Evolutionary conservation across 2,329 filamentous ascomycete genomes (phyloP).

Genomic region (Dothistroma pini): DNA sequence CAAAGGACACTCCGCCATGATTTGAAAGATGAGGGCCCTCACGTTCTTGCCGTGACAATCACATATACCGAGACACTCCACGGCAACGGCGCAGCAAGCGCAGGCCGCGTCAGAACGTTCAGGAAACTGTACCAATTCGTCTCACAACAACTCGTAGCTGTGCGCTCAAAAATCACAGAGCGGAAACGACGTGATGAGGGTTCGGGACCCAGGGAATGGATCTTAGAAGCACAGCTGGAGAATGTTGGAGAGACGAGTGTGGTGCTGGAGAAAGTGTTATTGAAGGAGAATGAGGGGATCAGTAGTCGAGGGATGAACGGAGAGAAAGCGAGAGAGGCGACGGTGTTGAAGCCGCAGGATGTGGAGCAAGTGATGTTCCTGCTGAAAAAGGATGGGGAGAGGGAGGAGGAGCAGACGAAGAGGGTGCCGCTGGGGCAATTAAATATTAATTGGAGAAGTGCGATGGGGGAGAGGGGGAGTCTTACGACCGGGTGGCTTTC

Average conservation of each 20-base stretch:
- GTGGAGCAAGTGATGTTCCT: constrained; percentile 63
- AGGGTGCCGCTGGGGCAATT: constrained; percentile 72
- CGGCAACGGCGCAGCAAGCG: constrained; percentile 45
- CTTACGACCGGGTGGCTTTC: constrained; percentile 74
- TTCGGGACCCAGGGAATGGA: constrained; percentile 52
- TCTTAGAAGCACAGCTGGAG: constrained; percentile 90
- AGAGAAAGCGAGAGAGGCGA: constrained; percentile 27
- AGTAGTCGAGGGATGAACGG: constrained; percentile 33
- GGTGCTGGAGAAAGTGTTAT: constrained; percentile 60
- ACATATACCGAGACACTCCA: constrained; percentile 78
- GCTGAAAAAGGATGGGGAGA: constrained; percentile 52
- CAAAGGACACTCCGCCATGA: constrained; percentile 83
- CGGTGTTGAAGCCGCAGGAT: constrained; percentile 58
- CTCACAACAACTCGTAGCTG: constrained; percentile 82
- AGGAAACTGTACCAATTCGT: constrained; percentile 96
- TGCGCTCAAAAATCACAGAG: constrained; percentile 80
- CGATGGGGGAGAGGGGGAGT: constrained; percentile 85
- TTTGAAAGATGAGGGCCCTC: constrained; percentile 88
- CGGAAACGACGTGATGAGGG: constrained; percentile 40
- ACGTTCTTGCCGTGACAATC: constrained; percentile 89
- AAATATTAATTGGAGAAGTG: constrained; percentile 80
- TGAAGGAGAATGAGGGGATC: constrained; percentile 31
- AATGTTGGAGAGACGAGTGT: constrained; percentile 85
- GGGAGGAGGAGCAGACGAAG: constrained; percentile 38
- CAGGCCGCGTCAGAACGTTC: constrained; percentile 73